phyloP scores from a whole-genome alignment of 805 yeast species.

The Myxozyma monticola region DNA sequence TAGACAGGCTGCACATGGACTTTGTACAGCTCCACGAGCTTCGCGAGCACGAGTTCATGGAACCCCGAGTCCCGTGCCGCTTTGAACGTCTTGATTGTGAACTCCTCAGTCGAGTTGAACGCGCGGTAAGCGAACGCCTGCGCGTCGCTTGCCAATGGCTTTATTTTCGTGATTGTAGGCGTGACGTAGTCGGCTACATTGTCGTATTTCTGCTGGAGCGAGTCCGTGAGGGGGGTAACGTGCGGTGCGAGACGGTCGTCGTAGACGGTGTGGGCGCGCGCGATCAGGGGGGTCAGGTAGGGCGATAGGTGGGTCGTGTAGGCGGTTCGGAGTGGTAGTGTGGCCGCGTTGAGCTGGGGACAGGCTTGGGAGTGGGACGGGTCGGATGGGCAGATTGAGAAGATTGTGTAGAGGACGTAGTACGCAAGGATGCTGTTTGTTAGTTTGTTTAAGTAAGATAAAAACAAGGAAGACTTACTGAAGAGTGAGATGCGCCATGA shows the following conservation, averaged over 20 bases:
- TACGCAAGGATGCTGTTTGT: slow-evolving; percentile 42
- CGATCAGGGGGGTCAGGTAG: neutral
- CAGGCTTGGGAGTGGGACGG: slow-evolving; percentile 6
- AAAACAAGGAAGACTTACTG: neutral
- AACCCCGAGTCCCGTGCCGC: too few species aligned
- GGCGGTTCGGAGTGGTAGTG: slow-evolving; percentile 2
- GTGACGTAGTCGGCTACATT: too few species aligned
- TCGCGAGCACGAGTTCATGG: too few species aligned
- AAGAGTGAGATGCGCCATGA: neutral
- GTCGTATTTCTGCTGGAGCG: too few species aligned
- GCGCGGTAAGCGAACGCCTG: too few species aligned
- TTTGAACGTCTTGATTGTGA: too few species aligned
- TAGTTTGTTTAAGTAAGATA: slow-evolving; percentile 26
- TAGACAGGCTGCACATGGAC: too few species aligned
- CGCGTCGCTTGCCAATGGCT: too few species aligned
- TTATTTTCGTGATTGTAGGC: too few species aligned
- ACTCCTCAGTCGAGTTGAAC: too few species aligned
- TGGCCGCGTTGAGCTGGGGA: slow-evolving; percentile 5
- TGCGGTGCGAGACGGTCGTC: neutral
- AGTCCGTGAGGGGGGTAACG: neutral
- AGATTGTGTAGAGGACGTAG: slow-evolving; percentile 9
- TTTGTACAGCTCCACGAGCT: too few species aligned
- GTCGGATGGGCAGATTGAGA: slow-evolving; percentile 13
- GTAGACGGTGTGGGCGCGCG: slow-evolving; percentile 2
- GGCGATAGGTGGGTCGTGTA: neutral